A percentile compares a stretch with the other conserved stretches of the same genome.
These are phyloP conservation scores for Colletotrichum plurivorum DNA, from an alignment of 2,329 filamentous ascomycete genomes.

Conservation along the genomic window DNA sequence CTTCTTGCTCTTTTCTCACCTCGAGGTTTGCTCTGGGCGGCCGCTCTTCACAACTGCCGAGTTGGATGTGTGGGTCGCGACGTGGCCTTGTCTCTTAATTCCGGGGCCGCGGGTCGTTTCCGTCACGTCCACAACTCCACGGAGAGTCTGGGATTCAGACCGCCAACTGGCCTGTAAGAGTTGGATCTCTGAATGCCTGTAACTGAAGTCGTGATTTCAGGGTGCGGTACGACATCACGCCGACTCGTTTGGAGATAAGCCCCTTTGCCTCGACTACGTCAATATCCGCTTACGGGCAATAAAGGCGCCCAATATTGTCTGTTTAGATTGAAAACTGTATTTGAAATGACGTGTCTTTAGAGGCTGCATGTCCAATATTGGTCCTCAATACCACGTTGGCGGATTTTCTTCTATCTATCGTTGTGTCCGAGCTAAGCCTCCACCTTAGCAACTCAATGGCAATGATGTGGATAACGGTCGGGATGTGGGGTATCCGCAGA, in stretches of 20 bases:
- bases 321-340: background rate
- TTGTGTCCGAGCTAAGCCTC: constrained; percentile 3
- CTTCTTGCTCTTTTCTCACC: background rate
- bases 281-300: background rate
- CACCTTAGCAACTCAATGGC: no score
- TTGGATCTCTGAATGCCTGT: background rate
- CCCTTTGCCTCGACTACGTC: background rate
- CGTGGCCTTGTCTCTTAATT: constrained; percentile 13
- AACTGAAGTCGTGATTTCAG: background rate
- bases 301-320: background rate
- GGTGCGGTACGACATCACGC: background rate
- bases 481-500: constrained; percentile 12
- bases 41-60: constrained; percentile 20
- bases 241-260: background rate
- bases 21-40: background rate
- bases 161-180: no score
- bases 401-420: background rate
- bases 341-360: constrained; percentile 15
- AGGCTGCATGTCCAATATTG: background rate
- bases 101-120: constrained; percentile 15
- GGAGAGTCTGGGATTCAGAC: background rate
- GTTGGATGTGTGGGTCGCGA: background rate
- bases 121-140: background rate
- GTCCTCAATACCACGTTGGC: constrained; percentile 13
- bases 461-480: background rate